Evolutionary conservation across 2,329 filamentous ascomycete species (phyloP), one percentile per base, ranked within the genome.

Genomic region (Beauveria caledonica): DNA sequence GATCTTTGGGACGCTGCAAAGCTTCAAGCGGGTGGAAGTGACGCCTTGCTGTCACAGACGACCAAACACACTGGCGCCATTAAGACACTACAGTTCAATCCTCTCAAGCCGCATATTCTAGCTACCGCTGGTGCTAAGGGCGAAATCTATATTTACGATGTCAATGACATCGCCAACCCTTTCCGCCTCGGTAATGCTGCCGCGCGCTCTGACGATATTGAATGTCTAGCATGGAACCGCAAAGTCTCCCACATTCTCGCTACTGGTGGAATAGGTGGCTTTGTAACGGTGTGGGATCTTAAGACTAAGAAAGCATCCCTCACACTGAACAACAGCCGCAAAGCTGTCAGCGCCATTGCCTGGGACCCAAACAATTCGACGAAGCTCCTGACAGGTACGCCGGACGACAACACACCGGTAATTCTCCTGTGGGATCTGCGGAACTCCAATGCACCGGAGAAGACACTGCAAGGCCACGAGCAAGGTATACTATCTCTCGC

Each of bases 321-420:
- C 74, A 97, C 92, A 40, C 80, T 99, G 65, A 99, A 97, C 79
- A 94, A 95, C 71, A 94, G 90, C 70, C 86, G 94, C 64, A 99
- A 97, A 77, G 83, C 92, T 58, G 92, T 97, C 69, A 97, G 92
- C 74, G 88, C 95, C 62, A 91, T 99, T 67, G 92, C 92, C 13
- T 99, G 94, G 94, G 94, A 99, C 69, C 95, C 94, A 1, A 90
- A 94, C 69, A 93, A 90, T 76, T 88, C 93, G 50, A 99, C 95
- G 1, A 95, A 94, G 80, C 85, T 99, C 21, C 82, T 97, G 64
- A 99, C 95, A 11, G 91, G 92, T 23, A 96, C 92, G 5, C 89
- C 93, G 0, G 88, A 94, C 64, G 93, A 97, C 70, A 89, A 86
- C 63, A 87, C 90, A 57, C 92, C 95, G 1, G 81, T 96, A 62